Conservation (phyloP, 352 stramenopile genomes). For the Plasmopara muralis region DNA sequence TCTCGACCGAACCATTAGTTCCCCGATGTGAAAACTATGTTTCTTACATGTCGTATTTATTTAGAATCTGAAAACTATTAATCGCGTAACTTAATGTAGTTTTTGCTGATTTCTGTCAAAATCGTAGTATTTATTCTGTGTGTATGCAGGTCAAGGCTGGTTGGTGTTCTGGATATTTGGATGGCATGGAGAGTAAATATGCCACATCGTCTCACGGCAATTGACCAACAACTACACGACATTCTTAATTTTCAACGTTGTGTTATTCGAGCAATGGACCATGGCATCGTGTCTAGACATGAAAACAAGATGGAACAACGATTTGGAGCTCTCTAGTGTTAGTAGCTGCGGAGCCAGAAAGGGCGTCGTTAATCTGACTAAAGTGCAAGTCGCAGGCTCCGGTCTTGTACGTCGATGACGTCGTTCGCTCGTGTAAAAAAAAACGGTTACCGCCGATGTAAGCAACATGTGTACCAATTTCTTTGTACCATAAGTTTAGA, state of each 20-base stretch:
- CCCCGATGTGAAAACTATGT: constrained; percentile 9
- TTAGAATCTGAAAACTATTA: background rate
- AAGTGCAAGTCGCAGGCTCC: constrained; percentile 14
- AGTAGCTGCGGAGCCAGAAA: constrained; percentile 8
- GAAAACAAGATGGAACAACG: constrained; percentile 15
- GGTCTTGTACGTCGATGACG: constrained; percentile 7
- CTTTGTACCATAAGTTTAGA: too few species aligned
- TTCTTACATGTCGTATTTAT: constrained; percentile 10
- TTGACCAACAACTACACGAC: too few species aligned
- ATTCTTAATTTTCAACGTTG: too few species aligned
- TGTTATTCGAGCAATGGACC: too few species aligned
- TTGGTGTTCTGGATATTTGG: too few species aligned
- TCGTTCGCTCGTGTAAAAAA: constrained; percentile 12
- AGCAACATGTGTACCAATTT: background rate
- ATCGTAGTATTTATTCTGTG: too few species aligned
- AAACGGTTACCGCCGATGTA: constrained; percentile 1
- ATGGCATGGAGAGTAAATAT: too few species aligned
- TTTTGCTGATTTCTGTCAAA: background rate
- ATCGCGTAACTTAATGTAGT: constrained; percentile 14
- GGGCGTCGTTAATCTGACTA: constrained; percentile 6
- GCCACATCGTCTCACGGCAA: too few species aligned
- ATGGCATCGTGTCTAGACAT: background rate
- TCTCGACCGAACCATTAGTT: constrained; percentile 20
- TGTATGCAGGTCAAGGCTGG: too few species aligned
- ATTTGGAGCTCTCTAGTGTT: constrained; percentile 14